Base-by-base conservation (phyloP, 2,329 filamentous ascomycete species). In the Neobulgaria alba region DNA sequence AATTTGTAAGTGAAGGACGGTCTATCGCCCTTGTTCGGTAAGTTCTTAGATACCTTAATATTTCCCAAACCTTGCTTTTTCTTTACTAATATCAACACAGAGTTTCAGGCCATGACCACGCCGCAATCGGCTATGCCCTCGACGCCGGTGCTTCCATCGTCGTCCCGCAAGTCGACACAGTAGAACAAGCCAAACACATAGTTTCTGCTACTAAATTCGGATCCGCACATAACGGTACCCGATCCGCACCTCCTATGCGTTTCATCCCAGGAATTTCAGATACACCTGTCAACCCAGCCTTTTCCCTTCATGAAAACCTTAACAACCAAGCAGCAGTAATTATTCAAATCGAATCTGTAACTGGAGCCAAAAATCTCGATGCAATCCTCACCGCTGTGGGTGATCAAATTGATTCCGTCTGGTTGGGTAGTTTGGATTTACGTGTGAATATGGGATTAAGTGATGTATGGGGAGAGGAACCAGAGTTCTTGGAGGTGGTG, bases 121-220 rank as follows among this genome's bases (percentile, higher is more conserved):
- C 64, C 5, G 54, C 60, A 14, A 69, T 71, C 40, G 66, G 65
- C 9, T 69, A 59, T 41, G 68, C 66, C 5, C 58, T 71, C 3
- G 68, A 71, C 49, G 65, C 66, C 1, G 68, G 68, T n/a, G 68
- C 67, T n/a, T 64, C 59, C 43, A 59, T 71, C 42, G 57, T 71
- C 16, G 45, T 69, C 23, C 68, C 68, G 2, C 68, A 70, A 54
- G 60, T 71, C 40, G 65, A 69, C 26, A 71, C 66, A 2, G 67
- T 69, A 36, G 63, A 62, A 49, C 57, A 71, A 51, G 66, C 64
- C 7, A 61, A 64, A 40, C 61, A 68, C 49, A 58, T 67, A 23
- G 43, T 64, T 14, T 63, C 66, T 2, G 53, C 66, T 1, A 58
- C 66, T 47, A 71, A 69, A 48, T 71, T 62, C 43, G 67, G 67